Percentiles rank a stretch among this genome's conserved stretches.
phyloP scores from a whole-genome alignment of 441 rosid species.

The Euphorbia corollata region DNA sequence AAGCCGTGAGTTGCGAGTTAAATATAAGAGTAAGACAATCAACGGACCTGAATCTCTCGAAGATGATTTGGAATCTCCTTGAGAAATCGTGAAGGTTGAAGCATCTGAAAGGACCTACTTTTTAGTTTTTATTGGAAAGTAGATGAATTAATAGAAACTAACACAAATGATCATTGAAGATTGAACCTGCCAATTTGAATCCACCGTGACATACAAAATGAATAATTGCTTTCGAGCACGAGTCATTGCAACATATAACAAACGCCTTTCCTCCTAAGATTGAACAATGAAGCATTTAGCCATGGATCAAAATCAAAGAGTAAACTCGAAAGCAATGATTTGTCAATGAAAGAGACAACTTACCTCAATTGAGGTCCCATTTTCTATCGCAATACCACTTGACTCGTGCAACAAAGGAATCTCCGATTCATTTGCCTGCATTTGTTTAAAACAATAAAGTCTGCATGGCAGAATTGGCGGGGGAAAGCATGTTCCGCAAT shows the following conservation, averaged over 20 bases:
- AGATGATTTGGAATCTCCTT: conserved; percentile 85
- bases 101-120: conserved; percentile 42
- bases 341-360: conserved; percentile 20
- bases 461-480: not conserved
- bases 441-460: conserved; percentile 13
- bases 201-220: conserved; percentile 70
- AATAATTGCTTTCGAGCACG: conserved; percentile 83
- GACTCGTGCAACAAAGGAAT: conserved; percentile 77
- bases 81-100: conserved; percentile 89
- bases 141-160: conserved; percentile 15
- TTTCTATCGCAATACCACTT: conserved; percentile 42
- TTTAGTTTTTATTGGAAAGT: conserved; percentile 25
- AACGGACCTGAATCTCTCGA: conserved; percentile 56
- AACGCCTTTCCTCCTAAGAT: conserved; percentile 82
- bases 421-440: conserved; percentile 92
- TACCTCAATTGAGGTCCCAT: conserved; percentile 70
- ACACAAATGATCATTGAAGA: conserved; percentile 18
- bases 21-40: not conserved
- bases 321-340: conserved; percentile 8
- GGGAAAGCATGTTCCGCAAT: not conserved
- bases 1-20: not conserved
- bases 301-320: conserved; percentile 8
- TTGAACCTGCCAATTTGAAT: conserved; percentile 93
- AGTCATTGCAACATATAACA: conserved; percentile 92
- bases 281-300: conserved; percentile 21